Evolutionary conservation across 2,329 filamentous ascomycete genomes (phyloP).

Genomic region (Corynespora cassiicola): DNA sequence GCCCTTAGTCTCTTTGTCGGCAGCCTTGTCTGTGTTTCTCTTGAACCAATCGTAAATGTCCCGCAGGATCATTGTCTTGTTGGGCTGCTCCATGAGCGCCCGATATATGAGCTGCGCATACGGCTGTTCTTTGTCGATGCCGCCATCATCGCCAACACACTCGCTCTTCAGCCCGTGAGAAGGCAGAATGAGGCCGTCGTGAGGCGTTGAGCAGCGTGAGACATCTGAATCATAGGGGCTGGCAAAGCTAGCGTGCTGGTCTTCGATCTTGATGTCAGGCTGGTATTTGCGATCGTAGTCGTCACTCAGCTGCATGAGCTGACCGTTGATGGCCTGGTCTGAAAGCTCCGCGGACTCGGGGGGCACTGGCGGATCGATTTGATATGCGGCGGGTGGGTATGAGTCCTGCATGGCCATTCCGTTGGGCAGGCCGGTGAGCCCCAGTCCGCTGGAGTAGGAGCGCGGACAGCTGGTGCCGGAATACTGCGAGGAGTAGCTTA

Average conservation of each 20-base stretch:
- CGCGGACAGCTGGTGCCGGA: slow-evolving; percentile 27
- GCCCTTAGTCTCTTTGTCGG: slow-evolving; percentile 63
- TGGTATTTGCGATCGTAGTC: slow-evolving; percentile 30
- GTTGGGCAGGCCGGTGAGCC: slow-evolving; percentile 20
- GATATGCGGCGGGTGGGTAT: slow-evolving; percentile 40
- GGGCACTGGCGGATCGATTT: slow-evolving; percentile 32
- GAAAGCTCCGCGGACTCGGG: slow-evolving; percentile 27
- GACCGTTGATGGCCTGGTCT: slow-evolving; percentile 22
- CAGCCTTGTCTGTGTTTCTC: slow-evolving; percentile 78
- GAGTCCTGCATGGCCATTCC: slow-evolving; percentile 20
- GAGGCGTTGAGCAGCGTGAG: slow-evolving; percentile 29
- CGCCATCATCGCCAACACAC: slow-evolving; percentile 18
- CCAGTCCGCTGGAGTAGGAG: slow-evolving; percentile 21
- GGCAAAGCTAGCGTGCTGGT: slow-evolving; percentile 20
- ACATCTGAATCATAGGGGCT: slow-evolving; percentile 27
- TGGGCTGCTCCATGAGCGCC: slow-evolving; percentile 72
- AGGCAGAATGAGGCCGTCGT: slow-evolving; percentile 15
- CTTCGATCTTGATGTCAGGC: slow-evolving; percentile 22
- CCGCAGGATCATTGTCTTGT: slow-evolving; percentile 76
- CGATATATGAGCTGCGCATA: slow-evolving; percentile 84
- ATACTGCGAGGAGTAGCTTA: slow-evolving; percentile 23
- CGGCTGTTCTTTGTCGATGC: slow-evolving; percentile 61
- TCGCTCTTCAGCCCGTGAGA: slow-evolving; percentile 14
- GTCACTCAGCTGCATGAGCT: slow-evolving; percentile 29
- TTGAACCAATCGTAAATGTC: slow-evolving; percentile 93